Percentiles rank a stretch among this genome's conserved stretches.
These are phyloP conservation scores for Neohortaea acidophila DNA, from an alignment of 495 filamentous ascomycete species.

Conservation along the genomic window DNA sequence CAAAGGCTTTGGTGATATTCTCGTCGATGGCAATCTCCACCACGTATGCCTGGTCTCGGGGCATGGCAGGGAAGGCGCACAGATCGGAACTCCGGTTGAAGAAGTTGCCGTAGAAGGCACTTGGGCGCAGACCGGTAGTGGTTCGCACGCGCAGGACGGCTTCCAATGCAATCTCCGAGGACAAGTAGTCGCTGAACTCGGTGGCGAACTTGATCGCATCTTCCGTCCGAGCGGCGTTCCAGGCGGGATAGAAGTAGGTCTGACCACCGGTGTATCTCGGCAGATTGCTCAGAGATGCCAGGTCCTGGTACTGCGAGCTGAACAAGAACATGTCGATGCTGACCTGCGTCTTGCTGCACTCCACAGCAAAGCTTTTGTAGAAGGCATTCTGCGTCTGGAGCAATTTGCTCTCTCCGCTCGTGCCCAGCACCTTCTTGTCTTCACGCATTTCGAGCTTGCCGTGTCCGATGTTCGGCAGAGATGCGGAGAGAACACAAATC, in stretches of 20 bases:
- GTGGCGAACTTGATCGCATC: constrained; percentile 95
- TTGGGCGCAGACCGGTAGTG: constrained; percentile 91
- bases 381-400: constrained; percentile 87
- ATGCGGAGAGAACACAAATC: constrained; percentile 76
- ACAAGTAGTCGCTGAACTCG: constrained; percentile 92
- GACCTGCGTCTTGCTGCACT: constrained; percentile 96
- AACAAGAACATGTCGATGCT: constrained; percentile 99
- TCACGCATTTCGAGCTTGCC: constrained; percentile 89
- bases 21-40: constrained; percentile 98
- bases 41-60: constrained; percentile 93
- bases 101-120: constrained; percentile 97
- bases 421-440: constrained; percentile 92
- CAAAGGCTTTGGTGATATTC: constrained; percentile 76
- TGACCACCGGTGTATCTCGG: constrained; percentile 94
- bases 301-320: constrained; percentile 91
- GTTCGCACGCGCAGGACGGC: constrained; percentile 90
- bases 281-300: constrained; percentile 85
- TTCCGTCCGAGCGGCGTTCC: constrained; percentile 83
- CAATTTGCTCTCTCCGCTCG: constrained; percentile 72
- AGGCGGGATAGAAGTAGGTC: constrained; percentile 96
- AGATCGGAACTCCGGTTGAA: constrained; percentile 96
- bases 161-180: constrained; percentile 88
- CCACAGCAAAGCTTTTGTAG: constrained; percentile 98
- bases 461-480: constrained; percentile 76
- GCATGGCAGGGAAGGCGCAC: constrained; percentile 94